Evolutionary conservation across 1,139 yeast species (phyloP), one percentile per base, ranked within the genome.

Genomic region (Hansenula sp.): DNA sequence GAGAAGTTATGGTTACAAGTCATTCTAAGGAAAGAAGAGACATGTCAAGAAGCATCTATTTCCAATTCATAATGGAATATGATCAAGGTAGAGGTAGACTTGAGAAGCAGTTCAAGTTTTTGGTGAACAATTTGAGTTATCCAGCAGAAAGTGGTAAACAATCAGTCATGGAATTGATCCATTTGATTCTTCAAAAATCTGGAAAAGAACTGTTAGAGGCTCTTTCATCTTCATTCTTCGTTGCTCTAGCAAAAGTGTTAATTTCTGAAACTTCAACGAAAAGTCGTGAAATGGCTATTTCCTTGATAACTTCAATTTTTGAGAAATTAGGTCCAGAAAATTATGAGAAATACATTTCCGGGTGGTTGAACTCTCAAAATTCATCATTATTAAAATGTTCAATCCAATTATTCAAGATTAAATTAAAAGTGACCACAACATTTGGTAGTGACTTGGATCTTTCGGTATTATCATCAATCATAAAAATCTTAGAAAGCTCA

Each of bases 31-130:
- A 84, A 57, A 86, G 91, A 42, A 76, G 99, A 49, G 94, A 87
- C 57, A 82, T 87, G 66, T 82, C 98, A 10, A 77, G 98, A 63
- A 77, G 88, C 51, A 81, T 87, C 1, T 94, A 81, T 62, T 86
- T 81, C 63, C 93, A 84, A 58, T 94, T 93, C 57, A 68, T 93
- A 57, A 86, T 91, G 84, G 96, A 90, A 57, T 93, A 88, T 58
- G 98, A 96, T 56, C 98, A 93, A 67, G 91, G 98, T 29, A 77
- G 83, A 58, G 91, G 94, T 6, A 79, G 90, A 52, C 66, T 93
- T 43, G 94, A 87, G 53, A 87, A 84, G 56, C 96, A 88, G 55
- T 82, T 91, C 65, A 81, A 84, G 51, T 83, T 84, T 58, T 72
- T 93, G 64, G 85, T 91, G n/a, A 80, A 79, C 50, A 93, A 94